Evolutionary conservation across 345 rosid genomes (phyloP).

Genomic region (Cardiospermum halicacabum): DNA sequence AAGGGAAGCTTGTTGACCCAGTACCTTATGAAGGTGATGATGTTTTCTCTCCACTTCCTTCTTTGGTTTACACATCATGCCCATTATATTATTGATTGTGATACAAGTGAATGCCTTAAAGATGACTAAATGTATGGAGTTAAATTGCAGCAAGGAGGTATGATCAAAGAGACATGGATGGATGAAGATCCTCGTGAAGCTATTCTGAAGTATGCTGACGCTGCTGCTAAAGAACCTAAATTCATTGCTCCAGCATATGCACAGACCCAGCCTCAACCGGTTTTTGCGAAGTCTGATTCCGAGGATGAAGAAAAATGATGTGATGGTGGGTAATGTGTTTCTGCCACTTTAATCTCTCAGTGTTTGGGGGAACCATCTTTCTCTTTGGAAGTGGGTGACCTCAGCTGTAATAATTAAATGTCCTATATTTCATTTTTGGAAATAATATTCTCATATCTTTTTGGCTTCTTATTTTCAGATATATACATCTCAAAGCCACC

Average conservation of each 20-base stretch:
- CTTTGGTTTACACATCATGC: background rate
- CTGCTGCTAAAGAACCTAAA: constrained; percentile 84
- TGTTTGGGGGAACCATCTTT: background rate
- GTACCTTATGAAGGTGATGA: constrained; percentile 81
- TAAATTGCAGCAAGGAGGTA: constrained; percentile 89
- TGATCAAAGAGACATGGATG: constrained; percentile 99
- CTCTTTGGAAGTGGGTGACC: background rate
- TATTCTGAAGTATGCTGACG: constrained; percentile 87
- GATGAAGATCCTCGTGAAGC: constrained; percentile 99
- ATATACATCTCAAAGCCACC: background rate
- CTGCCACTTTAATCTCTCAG: background rate
- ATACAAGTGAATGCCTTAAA: background rate
- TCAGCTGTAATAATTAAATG: background rate
- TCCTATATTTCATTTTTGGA: background rate
- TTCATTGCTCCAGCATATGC: constrained; percentile 96
- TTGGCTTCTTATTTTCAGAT: background rate
- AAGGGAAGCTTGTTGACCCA: constrained; percentile 92
- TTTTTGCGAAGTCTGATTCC: constrained; percentile 79
- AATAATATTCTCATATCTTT: background rate
- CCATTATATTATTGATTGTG: background rate
- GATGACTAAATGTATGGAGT: constrained; percentile 8
- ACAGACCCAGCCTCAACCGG: constrained; percentile 82
- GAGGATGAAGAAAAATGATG: constrained; percentile 71
- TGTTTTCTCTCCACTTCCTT: background rate
- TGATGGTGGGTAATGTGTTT: background rate